Conservation (phyloP, 148 eudicot species). For the Arbutus unedo region DNA sequence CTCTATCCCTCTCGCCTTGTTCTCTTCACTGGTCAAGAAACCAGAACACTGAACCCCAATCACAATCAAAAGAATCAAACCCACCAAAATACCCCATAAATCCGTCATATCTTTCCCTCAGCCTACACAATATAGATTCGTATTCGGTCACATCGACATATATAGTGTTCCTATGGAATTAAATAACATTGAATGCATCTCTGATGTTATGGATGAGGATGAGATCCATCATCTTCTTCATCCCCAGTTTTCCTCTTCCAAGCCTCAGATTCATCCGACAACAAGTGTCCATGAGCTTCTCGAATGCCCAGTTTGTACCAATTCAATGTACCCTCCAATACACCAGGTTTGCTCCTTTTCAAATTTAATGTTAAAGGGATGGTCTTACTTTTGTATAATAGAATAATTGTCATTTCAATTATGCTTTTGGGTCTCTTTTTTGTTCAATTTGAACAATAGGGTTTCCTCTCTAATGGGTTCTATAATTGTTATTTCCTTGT, state of each 20-base stretch:
- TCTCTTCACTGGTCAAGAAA: neutral
- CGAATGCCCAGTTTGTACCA: constrained; percentile 94
- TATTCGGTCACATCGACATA: neutral
- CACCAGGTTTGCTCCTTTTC: constrained; percentile 65
- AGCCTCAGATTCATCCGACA: constrained; percentile 50
- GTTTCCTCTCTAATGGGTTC: neutral
- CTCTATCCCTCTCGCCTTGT: neutral
- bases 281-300: constrained; percentile 94
- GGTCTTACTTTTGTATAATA: neutral
- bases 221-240: constrained; percentile 40
- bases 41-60: neutral
- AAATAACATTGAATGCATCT: constrained; percentile 69
- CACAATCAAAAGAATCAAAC: constrained; percentile 13
- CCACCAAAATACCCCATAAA: constrained; percentile 10
- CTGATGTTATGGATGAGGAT: constrained; percentile 65
- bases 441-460: neutral
- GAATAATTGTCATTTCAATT: neutral
- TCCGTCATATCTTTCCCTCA: neutral
- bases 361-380: constrained; percentile 1
- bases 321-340: constrained; percentile 97
- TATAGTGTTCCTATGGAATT: constrained; percentile 46
- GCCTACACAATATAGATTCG: neutral
- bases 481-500: neutral
- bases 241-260: constrained; percentile 47
- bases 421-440: neutral